A percentile compares a stretch with the other conserved stretches of the same genome.
phyloP scores from a whole-genome alignment of 306 rosid species.

The Corylus avellana region DNA sequence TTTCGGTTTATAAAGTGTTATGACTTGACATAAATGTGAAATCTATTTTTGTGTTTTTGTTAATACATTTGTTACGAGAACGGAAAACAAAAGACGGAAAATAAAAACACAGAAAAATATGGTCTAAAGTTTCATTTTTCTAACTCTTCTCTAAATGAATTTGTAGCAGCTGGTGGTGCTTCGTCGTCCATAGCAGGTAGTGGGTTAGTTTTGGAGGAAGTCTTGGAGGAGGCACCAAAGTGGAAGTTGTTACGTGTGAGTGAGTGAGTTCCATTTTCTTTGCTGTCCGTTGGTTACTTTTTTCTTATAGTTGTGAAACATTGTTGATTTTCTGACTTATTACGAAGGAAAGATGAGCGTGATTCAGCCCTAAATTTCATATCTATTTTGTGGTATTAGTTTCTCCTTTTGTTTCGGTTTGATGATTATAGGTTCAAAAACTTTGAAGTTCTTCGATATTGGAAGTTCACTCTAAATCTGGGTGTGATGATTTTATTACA shows the following conservation, averaged over 20 bases:
- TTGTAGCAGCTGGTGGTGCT: constrained; percentile 52
- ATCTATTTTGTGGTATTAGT: constrained; percentile 17
- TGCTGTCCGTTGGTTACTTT: constrained; percentile 23
- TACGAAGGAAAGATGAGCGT: constrained; percentile 4
- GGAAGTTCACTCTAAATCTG: constrained; percentile 29
- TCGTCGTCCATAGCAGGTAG: constrained; percentile 47
- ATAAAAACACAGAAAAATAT: too few relatives aligned
- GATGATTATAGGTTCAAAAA: constrained; percentile 13
- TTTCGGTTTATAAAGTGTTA: background rate
- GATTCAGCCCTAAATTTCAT: constrained; percentile 7
- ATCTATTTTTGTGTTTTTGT: too few relatives aligned
- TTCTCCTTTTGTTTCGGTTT: constrained; percentile 13
- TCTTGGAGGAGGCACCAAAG: constrained; percentile 96
- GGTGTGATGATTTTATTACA: constrained; percentile 32
- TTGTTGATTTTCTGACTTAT: background rate
- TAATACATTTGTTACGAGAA: too few relatives aligned
- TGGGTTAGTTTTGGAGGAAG: constrained; percentile 67
- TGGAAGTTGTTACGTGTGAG: constrained; percentile 99
- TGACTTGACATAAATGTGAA: too few relatives aligned
- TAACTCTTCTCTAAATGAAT: constrained; percentile 20
- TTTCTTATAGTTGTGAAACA: background rate
- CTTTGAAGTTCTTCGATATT: constrained; percentile 21
- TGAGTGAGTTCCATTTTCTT: constrained; percentile 84
- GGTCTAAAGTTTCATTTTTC: background rate
- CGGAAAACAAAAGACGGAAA: too few relatives aligned